These are phyloP conservation scores for Pseudoscleropodium purum DNA, from an alignment of 225 moss, liverwort and hornwort species.

Conservation along the genomic window DNA sequence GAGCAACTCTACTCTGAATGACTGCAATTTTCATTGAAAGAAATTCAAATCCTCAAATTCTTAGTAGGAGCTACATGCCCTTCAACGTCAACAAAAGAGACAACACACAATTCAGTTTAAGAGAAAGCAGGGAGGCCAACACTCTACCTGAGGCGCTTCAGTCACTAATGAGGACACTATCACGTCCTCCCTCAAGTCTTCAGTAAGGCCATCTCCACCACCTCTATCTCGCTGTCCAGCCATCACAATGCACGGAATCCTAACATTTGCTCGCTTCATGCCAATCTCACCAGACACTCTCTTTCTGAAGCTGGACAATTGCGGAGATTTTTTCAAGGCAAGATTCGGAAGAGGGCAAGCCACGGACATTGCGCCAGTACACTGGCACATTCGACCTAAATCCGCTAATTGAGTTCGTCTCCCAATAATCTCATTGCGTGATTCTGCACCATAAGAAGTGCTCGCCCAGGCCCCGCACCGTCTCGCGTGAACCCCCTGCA, in stretches of 20 bases:
- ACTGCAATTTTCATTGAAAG: background rate
- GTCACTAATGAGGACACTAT: conserved; percentile 18
- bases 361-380: conserved; percentile 10
- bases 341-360: background rate
- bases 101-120: background rate
- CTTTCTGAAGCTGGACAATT: background rate
- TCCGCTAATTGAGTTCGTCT: background rate
- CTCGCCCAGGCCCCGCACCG: background rate
- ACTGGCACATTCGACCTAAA: conserved; percentile 4
- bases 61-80: background rate
- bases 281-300: background rate
- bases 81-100: background rate
- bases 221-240: conserved; percentile 8
- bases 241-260: conserved; percentile 3
- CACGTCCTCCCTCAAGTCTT: conserved; percentile 15
- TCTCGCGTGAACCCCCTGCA: conserved; percentile 3
- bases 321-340: background rate
- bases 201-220: background rate
- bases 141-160: conserved; percentile 30
- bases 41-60: background rate
- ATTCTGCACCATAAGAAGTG: background rate
- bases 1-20: background rate
- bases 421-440: background rate
- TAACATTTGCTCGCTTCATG: background rate
- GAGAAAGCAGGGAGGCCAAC: background rate